Evolutionary conservation across 208 protist species (phyloP).

Genomic region (Crithidia brevicula): DNA sequence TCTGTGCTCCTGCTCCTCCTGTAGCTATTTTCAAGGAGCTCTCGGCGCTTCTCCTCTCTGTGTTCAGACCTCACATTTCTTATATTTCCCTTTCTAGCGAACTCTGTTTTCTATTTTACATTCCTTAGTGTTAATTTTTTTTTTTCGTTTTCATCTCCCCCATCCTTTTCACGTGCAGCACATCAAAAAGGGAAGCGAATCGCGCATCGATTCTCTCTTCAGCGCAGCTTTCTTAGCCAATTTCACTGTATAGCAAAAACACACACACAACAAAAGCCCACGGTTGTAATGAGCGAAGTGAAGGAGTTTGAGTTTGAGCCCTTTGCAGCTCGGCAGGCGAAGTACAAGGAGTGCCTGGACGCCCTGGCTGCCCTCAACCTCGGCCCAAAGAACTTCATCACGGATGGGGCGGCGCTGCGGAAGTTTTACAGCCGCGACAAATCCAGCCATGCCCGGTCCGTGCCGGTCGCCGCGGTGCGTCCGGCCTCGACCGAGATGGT

Average conservation of each 20-base stretch:
- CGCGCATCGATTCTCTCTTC: too few relatives aligned
- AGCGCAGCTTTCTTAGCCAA: not conserved
- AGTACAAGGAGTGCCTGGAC: constrained; percentile 36
- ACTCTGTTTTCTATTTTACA: too few relatives aligned
- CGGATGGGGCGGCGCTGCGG: constrained; percentile 32
- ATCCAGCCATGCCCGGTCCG: constrained; percentile 40
- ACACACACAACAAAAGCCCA: too few relatives aligned
- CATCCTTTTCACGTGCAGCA: too few relatives aligned
- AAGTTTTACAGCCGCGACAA: constrained; percentile 49
- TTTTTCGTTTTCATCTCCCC: not conserved
- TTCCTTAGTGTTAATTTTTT: not conserved
- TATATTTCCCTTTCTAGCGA: too few relatives aligned
- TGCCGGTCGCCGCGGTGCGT: constrained; percentile 43
- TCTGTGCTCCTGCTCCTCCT: too few relatives aligned
- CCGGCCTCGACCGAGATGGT: constrained; percentile 43
- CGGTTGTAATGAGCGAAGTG: not conserved
- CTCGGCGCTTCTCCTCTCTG: not conserved
- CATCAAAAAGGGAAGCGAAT: too few relatives aligned
- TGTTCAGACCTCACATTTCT: not conserved
- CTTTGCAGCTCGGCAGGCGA: constrained; percentile 38
- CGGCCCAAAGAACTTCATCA: constrained; percentile 41
- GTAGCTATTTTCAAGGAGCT: too few relatives aligned
- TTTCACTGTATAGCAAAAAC: not conserved
- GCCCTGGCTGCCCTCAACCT: constrained; percentile 31
- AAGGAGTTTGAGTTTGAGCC: constrained; percentile 44